A percentile compares a stretch with the other conserved stretches of the same genome.
phyloP scores from a whole-genome alignment of 306 rosid genomes.

The Rosa chinensis region DNA sequence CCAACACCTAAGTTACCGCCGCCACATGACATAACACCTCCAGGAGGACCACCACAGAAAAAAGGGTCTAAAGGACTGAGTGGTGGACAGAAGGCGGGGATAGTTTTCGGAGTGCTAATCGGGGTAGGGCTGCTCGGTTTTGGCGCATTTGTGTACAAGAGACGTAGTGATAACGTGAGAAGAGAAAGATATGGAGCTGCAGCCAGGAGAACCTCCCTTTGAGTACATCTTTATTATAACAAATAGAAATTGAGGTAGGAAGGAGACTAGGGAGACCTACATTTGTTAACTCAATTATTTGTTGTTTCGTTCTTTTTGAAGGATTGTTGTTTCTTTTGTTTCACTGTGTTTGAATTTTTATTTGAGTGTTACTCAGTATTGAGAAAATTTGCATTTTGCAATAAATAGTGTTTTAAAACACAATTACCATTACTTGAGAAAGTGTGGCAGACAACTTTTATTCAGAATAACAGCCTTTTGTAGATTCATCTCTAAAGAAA shows the following conservation, averaged over 20 bases:
- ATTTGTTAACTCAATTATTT: conserved; percentile 2
- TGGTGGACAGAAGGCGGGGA: conserved; percentile 47
- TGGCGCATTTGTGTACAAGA: conserved; percentile 34
- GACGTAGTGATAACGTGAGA: conserved; percentile 24
- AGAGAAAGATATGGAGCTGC: conserved; percentile 26
- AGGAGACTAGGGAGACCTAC: background rate
- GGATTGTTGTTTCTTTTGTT: background rate
- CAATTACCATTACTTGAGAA: background rate
- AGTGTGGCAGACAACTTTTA: background rate
- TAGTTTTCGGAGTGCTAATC: conserved; percentile 33
- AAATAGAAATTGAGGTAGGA: background rate
- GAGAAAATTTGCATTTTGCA: background rate
- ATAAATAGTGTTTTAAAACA: background rate
- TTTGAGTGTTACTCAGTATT: background rate
- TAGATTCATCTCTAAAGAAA: background rate
- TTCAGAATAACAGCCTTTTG: background rate
- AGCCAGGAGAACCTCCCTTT: conserved; percentile 30
- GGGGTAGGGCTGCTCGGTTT: conserved; percentile 32
- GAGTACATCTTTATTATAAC: background rate
- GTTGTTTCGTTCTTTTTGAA: background rate
- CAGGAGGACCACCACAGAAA: background rate
- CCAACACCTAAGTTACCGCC: background rate
- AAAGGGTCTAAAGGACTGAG: conserved; percentile 26
- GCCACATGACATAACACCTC: background rate
- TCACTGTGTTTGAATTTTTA: background rate